phyloP scores from a whole-genome alignment of 164 flowering plant species.

The Stephania cephalantha region DNA sequence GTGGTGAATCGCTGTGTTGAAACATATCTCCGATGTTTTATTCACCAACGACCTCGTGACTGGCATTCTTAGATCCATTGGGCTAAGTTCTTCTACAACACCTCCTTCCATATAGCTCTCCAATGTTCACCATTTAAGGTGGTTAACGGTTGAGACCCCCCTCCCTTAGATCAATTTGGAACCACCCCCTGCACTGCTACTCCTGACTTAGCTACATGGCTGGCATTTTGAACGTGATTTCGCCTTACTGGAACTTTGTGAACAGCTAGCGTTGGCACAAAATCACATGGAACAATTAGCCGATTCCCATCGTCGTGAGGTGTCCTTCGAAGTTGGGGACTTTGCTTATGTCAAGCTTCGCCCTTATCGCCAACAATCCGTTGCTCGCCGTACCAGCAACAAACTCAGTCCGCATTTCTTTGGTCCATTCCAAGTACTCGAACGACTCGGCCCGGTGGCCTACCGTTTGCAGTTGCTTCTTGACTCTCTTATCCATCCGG shows the following conservation, averaged over 20 bases:
- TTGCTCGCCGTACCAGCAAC: background rate
- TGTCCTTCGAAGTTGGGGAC: background rate
- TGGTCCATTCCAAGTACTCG: background rate
- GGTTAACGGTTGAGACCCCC: background rate
- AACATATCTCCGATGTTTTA: background rate
- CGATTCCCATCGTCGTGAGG: background rate
- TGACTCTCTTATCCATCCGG: too few relatives aligned
- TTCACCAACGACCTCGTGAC: background rate
- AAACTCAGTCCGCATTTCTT: background rate
- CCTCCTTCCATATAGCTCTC: background rate
- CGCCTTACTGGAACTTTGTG: too few relatives aligned
- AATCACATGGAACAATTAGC: background rate
- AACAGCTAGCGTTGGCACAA: background rate
- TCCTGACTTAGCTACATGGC: too few relatives aligned
- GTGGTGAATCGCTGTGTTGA: background rate
- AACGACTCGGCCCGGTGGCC: background rate
- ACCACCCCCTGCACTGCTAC: too few relatives aligned
- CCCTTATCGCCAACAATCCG: background rate
- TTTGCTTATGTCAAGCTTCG: background rate
- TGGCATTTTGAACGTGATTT: too few relatives aligned
- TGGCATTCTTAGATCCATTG: background rate
- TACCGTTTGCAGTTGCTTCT: background rate
- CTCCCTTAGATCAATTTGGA: background rate
- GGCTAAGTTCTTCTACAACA: background rate
- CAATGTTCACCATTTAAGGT: background rate